Evolutionary conservation across 1,284 basidiomycete species (phyloP).

Genomic region (Boletus sp.): DNA sequence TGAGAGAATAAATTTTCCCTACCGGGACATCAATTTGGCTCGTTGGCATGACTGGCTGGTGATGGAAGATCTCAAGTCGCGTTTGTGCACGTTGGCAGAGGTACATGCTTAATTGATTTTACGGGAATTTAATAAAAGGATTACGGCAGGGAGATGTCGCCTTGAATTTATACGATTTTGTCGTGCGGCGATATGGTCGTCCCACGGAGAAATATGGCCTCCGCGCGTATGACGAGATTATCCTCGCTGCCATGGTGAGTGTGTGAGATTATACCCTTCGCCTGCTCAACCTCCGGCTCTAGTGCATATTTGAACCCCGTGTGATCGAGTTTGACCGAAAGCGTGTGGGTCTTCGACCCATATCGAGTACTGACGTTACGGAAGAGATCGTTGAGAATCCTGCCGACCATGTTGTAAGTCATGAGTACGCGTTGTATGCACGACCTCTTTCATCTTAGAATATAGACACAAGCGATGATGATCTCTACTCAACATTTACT

Average conservation of each 20-base stretch:
- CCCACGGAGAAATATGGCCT: slow-evolving; percentile 86
- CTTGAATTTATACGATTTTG: slow-evolving; percentile 85
- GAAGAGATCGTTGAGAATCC: slow-evolving; percentile 70
- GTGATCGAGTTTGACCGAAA: slow-evolving; percentile 88
- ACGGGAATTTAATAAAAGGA: slow-evolving; percentile 1
- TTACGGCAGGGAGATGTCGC: slow-evolving; percentile 77
- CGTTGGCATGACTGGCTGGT: slow-evolving; percentile 82
- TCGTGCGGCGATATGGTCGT: slow-evolving; percentile 72
- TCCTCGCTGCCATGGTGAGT: slow-evolving; percentile 87
- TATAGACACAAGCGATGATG: slow-evolving; percentile 79
- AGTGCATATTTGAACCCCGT: slow-evolving; percentile 91
- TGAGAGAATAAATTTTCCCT: slow-evolving; percentile 83
- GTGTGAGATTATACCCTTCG: slow-evolving; percentile 5
- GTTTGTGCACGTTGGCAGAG: slow-evolving; percentile 81
- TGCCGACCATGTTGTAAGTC: slow-evolving; percentile 58
- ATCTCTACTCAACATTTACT: slow-evolving; percentile 83
- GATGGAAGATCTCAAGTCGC: slow-evolving; percentile 84
- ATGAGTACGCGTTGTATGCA: slow-evolving; percentile 4
- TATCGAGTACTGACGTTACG: slow-evolving; percentile 53
- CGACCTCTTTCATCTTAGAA: slow-evolving; percentile 5
- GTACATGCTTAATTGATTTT: slow-evolving; percentile 40
- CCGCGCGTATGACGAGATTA: slow-evolving; percentile 93
- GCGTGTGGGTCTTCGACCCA: slow-evolving; percentile 45
- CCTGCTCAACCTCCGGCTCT: slow-evolving; percentile 9
- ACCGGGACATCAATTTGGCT: slow-evolving; percentile 74